A percentile compares a stretch with the other conserved stretches of the same genome.
Conservation (phyloP, 331 rosid species). For the Saraca asoca region DNA sequence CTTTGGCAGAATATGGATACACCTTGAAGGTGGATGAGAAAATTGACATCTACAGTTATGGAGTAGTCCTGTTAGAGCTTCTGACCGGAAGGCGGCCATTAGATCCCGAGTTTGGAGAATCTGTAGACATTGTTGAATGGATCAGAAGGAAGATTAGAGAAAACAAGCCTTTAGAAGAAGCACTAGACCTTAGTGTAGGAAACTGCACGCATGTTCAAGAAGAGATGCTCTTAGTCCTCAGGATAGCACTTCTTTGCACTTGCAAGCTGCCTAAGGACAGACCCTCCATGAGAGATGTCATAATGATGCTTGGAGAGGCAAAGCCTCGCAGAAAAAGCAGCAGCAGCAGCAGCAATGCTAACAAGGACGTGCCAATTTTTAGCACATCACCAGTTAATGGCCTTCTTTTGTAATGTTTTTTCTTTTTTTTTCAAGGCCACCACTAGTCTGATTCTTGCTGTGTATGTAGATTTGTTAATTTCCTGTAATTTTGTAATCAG, state of each 20-base stretch:
- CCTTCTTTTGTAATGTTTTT: constrained; percentile 34
- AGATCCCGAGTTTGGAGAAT: constrained; percentile 74
- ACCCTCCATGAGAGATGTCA: constrained; percentile 91
- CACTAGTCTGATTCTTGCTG: constrained; percentile 25
- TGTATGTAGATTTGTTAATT: constrained; percentile 44
- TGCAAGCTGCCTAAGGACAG: constrained; percentile 82
- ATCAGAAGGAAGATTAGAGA: constrained; percentile 63
- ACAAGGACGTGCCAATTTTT: constrained; percentile 62
- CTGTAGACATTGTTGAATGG: constrained; percentile 83
- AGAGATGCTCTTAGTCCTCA: constrained; percentile 87
- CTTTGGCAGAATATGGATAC: constrained; percentile 76
- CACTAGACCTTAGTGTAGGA: constrained; percentile 71
- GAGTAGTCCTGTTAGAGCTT: constrained; percentile 81
- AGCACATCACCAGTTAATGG: constrained; percentile 67
- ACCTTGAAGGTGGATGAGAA: constrained; percentile 85
- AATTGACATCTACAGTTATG: constrained; percentile 82
- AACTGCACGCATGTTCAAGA: constrained; percentile 84
- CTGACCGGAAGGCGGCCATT: constrained; percentile 76
- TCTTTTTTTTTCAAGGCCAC: constrained; percentile 22
- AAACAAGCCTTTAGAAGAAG: constrained; percentile 60
- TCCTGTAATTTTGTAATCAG: constrained; percentile 45
- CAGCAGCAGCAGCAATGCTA: constrained; percentile 50
- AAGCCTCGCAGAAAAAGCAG: constrained; percentile 80
- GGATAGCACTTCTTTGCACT: constrained; percentile 85
- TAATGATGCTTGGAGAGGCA: constrained; percentile 90